These are phyloP conservation scores for Fusarium neocosmosporiellum DNA, from an alignment of 2,329 filamentous ascomycete genomes.

Conservation along the genomic window DNA sequence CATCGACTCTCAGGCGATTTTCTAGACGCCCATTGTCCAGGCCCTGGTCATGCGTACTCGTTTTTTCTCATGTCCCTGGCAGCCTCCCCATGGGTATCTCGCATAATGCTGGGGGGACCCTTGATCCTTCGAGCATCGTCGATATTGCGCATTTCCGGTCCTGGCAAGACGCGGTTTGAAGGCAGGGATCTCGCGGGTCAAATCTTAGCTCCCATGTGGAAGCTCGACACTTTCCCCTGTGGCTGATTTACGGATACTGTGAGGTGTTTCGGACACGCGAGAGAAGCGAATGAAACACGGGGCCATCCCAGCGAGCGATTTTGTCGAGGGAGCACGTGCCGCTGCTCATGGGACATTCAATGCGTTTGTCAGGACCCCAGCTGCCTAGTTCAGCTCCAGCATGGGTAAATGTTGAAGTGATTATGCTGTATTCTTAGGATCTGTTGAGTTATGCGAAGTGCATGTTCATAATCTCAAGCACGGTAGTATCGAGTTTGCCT, in stretches of 20 bases:
- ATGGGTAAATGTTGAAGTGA: neutral
- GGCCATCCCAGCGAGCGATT: neutral
- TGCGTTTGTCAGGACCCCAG: neutral
- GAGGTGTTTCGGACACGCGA: neutral
- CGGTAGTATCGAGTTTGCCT: neutral
- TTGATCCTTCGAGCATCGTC: slow-evolving; percentile 1
- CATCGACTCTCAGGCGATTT: neutral
- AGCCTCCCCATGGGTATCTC: neutral
- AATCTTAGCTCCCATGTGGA: neutral
- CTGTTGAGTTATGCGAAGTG: neutral
- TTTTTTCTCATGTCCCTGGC: neutral
- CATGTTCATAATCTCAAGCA: neutral
- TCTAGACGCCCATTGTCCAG: neutral
- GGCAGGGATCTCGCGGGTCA: neutral
- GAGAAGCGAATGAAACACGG: neutral
- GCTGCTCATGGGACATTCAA: neutral
- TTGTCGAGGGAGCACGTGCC: neutral
- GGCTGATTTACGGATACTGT: neutral
- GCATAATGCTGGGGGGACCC: neutral
- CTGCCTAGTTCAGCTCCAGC: neutral
- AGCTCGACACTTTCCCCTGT: neutral
- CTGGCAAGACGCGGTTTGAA: neutral
- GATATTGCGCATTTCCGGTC: slow-evolving; percentile 4
- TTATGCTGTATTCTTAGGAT: neutral
- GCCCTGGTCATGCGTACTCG: neutral